phyloP scores from a whole-genome alignment of 129 eudicot species.

The Ambrosia artemisiifolia region DNA sequence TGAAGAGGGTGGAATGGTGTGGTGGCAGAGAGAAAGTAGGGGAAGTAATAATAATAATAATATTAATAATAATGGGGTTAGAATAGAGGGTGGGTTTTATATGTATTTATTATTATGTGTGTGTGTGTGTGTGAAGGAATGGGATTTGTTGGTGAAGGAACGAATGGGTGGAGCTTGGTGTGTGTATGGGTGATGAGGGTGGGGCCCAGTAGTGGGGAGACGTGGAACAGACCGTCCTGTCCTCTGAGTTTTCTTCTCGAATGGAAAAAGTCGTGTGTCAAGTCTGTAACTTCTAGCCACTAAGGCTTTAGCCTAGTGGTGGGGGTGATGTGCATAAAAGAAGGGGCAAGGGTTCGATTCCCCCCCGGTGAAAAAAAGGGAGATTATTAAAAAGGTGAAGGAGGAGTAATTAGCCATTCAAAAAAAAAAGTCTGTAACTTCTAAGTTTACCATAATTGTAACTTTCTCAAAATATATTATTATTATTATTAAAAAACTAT shows the following conservation, averaged over 20 bases:
- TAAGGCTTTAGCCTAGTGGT: no score
- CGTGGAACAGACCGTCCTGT: slow-evolving; percentile 36
- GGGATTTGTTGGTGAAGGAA: not conserved
- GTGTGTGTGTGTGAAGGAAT: not conserved
- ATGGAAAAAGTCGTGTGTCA: not conserved
- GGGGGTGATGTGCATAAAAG: no score
- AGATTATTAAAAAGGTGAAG: no score
- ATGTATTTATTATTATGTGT: slow-evolving; percentile 13
- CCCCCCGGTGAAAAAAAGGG: no score
- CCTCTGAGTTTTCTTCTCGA: not conserved
- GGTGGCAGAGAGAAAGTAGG: slow-evolving; percentile 39
- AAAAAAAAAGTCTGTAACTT: not conserved
- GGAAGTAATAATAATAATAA: slow-evolving; percentile 19
- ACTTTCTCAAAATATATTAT: no score
- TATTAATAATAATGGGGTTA: slow-evolving; percentile 9
- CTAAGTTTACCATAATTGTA: not conserved
- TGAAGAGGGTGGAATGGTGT: slow-evolving; percentile 17
- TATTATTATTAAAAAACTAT: no score
- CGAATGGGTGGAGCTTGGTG: not conserved
- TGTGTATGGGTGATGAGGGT: slow-evolving; percentile 11
- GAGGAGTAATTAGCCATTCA: no score
- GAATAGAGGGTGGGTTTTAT: slow-evolving; percentile 36
- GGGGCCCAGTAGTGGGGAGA: slow-evolving; percentile 16
- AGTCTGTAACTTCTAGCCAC: not conserved
- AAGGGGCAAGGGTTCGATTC: no score